Evolutionary conservation across 129 eudicot genomes (phyloP).

Genomic region (Flaveria robusta): DNA sequence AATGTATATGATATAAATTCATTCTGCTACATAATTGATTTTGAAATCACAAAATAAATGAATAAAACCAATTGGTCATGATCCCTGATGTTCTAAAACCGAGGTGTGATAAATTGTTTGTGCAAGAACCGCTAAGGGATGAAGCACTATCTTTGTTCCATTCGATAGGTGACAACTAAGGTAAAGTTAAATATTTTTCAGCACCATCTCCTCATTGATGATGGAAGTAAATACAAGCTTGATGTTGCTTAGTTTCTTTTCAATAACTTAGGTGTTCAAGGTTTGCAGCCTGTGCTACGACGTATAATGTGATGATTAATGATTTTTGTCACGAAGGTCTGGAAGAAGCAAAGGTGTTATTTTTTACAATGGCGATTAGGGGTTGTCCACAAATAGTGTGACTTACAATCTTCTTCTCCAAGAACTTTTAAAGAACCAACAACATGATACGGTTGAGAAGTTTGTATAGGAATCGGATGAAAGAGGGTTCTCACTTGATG

Average conservation of each 20-base stretch:
- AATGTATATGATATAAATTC: no score
- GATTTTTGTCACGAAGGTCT: slow-evolving; percentile 12
- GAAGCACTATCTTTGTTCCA: slow-evolving; percentile 6
- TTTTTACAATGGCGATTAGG: neutral
- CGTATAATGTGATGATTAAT: slow-evolving; percentile 7
- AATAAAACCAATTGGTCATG: no score
- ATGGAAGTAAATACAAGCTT: neutral
- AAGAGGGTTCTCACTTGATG: neutral
- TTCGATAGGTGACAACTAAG: neutral
- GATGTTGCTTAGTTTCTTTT: neutral
- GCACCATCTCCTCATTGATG: neutral
- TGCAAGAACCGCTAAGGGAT: slow-evolving; percentile 7
- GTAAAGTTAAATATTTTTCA: neutral
- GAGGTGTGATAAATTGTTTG: neutral
- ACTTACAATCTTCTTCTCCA: slow-evolving; percentile 19
- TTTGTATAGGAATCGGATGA: neutral
- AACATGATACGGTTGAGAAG: neutral
- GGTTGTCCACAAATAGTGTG: slow-evolving; percentile 13
- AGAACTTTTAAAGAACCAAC: neutral
- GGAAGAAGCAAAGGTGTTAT: neutral
- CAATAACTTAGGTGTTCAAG: neutral
- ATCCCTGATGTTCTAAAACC: no score
- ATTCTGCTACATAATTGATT: no score
- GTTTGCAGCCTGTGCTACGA: neutral
- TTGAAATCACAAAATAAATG: no score